Evolutionary conservation across 2,329 filamentous ascomycete species (phyloP).

Genomic region (Malbranchea zuffiana): DNA sequence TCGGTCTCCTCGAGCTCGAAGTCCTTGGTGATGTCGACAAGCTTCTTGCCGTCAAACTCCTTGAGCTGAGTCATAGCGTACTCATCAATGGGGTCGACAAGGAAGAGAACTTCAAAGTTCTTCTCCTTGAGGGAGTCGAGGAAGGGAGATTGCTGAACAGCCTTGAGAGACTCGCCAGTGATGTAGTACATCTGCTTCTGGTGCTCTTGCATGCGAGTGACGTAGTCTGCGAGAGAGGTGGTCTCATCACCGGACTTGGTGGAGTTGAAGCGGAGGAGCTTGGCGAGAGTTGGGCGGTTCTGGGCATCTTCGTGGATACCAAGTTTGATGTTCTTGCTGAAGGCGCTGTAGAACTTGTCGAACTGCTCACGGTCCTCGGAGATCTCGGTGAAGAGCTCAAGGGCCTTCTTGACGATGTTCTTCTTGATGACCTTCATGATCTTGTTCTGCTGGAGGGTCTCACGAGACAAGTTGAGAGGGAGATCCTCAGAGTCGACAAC

Average conservation of each 20-base stretch:
- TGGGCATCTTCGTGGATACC: conserved; percentile 99
- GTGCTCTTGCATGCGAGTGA: conserved; percentile 99
- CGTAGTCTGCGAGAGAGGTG: conserved; percentile 92
- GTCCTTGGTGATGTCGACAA: conserved; percentile 99
- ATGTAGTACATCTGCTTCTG: conserved; percentile 99
- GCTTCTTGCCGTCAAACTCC: conserved; percentile 99
- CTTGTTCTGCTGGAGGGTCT: conserved; percentile 99
- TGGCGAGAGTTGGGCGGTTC: conserved; percentile 85
- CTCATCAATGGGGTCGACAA: conserved; percentile 98
- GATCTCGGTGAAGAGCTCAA: conserved; percentile 98
- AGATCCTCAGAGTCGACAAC: conserved; percentile 99
- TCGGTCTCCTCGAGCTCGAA: conserved; percentile 99
- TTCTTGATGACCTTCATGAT: conserved; percentile 99
- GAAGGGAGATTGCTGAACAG: conserved; percentile 96
- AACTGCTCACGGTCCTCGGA: conserved; percentile 99
- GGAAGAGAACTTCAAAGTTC: conserved; percentile 98
- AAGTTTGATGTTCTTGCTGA: conserved; percentile 99
- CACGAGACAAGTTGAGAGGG: conserved; percentile 97
- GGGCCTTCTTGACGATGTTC: conserved; percentile 99
- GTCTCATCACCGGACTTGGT: conserved; percentile 96
- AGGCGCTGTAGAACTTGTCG: conserved; percentile 99
- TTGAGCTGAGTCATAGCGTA: conserved; percentile 99
- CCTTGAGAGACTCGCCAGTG: conserved; percentile 98
- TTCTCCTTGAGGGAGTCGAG: conserved; percentile 97
- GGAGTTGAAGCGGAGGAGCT: conserved; percentile 97